A percentile compares a stretch with the other conserved stretches of the same genome.
Evolutionary conservation across 1,139 yeast genomes (phyloP).

Genomic region (Kluyveromyces marxianus): DNA sequence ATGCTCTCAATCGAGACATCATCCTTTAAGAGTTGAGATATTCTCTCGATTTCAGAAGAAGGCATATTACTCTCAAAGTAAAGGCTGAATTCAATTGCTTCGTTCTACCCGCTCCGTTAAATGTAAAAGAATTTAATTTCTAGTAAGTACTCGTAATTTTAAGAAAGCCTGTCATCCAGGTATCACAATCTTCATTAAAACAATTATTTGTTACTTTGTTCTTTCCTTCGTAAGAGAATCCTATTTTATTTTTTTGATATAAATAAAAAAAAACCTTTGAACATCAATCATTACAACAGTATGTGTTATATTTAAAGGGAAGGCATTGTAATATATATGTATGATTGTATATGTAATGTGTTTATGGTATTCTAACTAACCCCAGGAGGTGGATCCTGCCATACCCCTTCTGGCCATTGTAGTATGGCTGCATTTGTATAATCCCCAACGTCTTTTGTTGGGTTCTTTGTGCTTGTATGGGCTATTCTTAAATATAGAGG

Average conservation of each 20-base stretch:
- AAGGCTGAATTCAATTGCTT: not conserved
- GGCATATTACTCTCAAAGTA: constrained; percentile 4
- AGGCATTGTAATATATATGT: no score
- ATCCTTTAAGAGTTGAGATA: constrained; percentile 23
- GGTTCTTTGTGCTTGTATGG: constrained; percentile 37
- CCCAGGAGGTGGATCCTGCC: constrained; percentile 19
- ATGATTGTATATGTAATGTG: no score
- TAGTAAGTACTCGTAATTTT: no score
- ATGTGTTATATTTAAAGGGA: no score
- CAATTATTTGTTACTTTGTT: no score
- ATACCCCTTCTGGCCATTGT: constrained; percentile 50
- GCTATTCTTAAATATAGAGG: constrained; percentile 51
- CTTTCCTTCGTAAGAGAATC: no score
- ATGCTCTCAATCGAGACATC: constrained; percentile 26
- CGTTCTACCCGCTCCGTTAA: not conserved
- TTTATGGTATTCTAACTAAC: not conserved
- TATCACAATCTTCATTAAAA: no score
- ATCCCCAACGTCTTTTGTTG: constrained; percentile 40
- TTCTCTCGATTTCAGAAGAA: constrained; percentile 9
- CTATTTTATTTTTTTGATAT: no score
- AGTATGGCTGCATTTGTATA: constrained; percentile 52
- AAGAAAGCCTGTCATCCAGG: no score
- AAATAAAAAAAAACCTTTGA: no score
- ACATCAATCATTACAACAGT: no score
- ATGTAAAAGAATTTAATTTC: not conserved